phyloP scores from a whole-genome alignment of 2,329 filamentous ascomycete genomes.

The Colletotrichum musae region DNA sequence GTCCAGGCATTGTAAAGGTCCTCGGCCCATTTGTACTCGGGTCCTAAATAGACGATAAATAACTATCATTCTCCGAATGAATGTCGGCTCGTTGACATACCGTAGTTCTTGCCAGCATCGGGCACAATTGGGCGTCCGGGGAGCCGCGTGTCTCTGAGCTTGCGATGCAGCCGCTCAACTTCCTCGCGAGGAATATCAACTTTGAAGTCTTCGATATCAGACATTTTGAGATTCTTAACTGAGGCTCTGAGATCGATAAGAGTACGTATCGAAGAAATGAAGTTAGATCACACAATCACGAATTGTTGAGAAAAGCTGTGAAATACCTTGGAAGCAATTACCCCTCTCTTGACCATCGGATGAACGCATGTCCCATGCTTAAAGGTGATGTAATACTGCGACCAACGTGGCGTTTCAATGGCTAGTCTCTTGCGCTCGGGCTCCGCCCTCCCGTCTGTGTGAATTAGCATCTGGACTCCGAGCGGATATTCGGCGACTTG shows the following conservation, averaged over 20 bases:
- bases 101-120: constrained; percentile 9
- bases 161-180: constrained; percentile 6
- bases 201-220: constrained; percentile 20
- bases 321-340: neutral
- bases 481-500: too few relatives aligned
- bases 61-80: neutral
- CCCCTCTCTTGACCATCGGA: constrained; percentile 1
- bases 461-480: too few relatives aligned
- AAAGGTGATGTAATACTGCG: constrained; percentile 6
- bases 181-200: constrained; percentile 7
- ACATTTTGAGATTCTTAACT: constrained; percentile 7
- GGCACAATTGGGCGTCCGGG: neutral
- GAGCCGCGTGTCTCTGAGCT: constrained; percentile 1
- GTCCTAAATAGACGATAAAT: neutral
- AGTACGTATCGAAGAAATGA: neutral
- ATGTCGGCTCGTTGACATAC: neutral
- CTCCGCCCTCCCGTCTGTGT: too few relatives aligned
- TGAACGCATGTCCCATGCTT: constrained; percentile 10
- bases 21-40: constrained; percentile 35
- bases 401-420: neutral
- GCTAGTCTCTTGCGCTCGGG: too few relatives aligned
- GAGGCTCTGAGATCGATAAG: neutral
- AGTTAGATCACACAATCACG: too few relatives aligned
- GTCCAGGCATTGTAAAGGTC: constrained; percentile 37
- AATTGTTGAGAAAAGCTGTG: neutral